Conservation (phyloP, 1,139 yeast species). For the Hansenula lynferdii region DNA sequence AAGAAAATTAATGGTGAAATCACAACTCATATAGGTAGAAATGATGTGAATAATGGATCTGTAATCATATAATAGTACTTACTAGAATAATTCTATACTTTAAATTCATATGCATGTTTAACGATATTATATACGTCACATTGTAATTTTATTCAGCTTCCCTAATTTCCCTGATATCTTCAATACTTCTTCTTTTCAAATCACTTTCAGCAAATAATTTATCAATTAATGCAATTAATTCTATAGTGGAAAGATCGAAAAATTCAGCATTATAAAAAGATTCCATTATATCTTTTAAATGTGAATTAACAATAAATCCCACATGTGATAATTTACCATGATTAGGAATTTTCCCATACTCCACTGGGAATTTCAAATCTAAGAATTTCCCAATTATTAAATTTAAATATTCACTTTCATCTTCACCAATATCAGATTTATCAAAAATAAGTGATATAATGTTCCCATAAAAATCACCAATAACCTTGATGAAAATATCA, state of each 20-base stretch:
- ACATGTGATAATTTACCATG: slow-evolving; percentile 42
- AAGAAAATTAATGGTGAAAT: not conserved
- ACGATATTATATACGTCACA: not conserved
- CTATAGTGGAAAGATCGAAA: slow-evolving; percentile 64
- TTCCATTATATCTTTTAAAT: slow-evolving; percentile 65
- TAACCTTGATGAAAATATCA: slow-evolving; percentile 6
- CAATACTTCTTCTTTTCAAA: slow-evolving; percentile 52
- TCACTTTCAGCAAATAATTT: slow-evolving; percentile 72
- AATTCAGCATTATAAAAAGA: slow-evolving; percentile 70
- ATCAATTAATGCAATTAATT: slow-evolving; percentile 54
- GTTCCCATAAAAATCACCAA: slow-evolving; percentile 21
- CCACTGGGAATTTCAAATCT: slow-evolving; percentile 8
- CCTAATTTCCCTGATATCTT: slow-evolving; percentile 51
- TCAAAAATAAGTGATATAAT: slow-evolving; percentile 17
- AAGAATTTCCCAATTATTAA: slow-evolving; percentile 15
- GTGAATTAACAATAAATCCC: slow-evolving; percentile 43
- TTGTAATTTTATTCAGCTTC: slow-evolving; percentile 12
- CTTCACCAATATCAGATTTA: slow-evolving; percentile 20
- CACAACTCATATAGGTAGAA: not conserved
- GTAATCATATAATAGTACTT: not conserved
- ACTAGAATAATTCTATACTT: not conserved
- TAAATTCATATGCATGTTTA: not conserved
- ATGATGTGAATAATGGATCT: not conserved
- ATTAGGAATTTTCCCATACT: slow-evolving; percentile 14
- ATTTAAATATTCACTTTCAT: slow-evolving; percentile 20